Conservation (phyloP, 1,139 yeast genomes). For the Scheffersomyces cryptocercus region DNA sequence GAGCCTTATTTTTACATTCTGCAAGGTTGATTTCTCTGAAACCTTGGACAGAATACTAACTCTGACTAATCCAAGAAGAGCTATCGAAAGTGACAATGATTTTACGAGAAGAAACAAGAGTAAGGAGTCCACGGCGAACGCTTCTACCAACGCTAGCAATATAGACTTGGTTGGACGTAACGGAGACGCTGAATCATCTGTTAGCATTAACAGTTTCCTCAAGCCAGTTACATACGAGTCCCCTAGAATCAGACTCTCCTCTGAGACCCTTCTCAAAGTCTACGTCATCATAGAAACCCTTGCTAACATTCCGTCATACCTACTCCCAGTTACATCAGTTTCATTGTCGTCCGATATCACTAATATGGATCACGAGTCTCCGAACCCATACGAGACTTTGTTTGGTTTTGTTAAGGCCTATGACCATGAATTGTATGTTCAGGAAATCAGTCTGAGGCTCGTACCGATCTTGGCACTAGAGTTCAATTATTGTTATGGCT, state of each 20-base stretch:
- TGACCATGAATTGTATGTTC: slow-evolving; percentile 11
- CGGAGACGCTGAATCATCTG: no score
- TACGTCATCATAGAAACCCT: slow-evolving; percentile 28
- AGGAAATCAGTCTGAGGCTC: slow-evolving; percentile 20
- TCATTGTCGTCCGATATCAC: slow-evolving; percentile 30
- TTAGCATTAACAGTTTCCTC: no score
- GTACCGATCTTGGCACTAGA: slow-evolving; percentile 29
- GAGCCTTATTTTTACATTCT: slow-evolving; percentile 22
- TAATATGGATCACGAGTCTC: slow-evolving; percentile 18
- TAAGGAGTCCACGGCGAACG: no score
- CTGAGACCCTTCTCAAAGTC: slow-evolving; percentile 28
- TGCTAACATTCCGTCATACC: slow-evolving; percentile 22
- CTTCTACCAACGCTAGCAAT: background rate
- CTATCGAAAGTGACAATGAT: slow-evolving; percentile 1
- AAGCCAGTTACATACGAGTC: slow-evolving; percentile 3
- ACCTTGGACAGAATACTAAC: slow-evolving; percentile 23
- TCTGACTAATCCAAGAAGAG: slow-evolving; percentile 22
- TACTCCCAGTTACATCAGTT: slow-evolving; percentile 20
- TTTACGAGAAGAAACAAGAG: no score
- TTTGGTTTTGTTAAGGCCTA: slow-evolving; percentile 14
- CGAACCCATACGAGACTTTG: slow-evolving; percentile 22
- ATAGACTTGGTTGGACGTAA: background rate
- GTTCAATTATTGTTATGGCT: slow-evolving; percentile 30
- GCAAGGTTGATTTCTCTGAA: slow-evolving; percentile 24
- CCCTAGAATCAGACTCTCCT: slow-evolving; percentile 29